A percentile compares a stretch with the other conserved stretches of the same genome.
These are phyloP conservation scores for Lepidium didymum DNA, from an alignment of 345 rosid genomes.

Conservation along the genomic window DNA sequence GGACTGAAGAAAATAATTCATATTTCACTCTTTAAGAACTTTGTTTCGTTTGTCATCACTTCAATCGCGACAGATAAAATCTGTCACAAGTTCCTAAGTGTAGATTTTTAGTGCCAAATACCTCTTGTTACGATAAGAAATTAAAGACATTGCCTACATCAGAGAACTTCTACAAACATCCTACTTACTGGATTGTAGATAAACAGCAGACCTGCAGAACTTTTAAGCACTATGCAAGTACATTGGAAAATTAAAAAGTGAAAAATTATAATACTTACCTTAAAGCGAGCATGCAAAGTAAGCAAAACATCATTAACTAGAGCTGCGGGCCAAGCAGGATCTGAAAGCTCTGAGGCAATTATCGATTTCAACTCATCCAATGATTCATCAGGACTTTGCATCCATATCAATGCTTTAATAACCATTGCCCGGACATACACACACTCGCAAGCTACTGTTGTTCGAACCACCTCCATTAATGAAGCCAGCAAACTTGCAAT, in stretches of 20 bases:
- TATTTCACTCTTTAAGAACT: background rate
- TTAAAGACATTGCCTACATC: background rate
- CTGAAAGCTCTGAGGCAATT: constrained; percentile 98
- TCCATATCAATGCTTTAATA: constrained; percentile 99
- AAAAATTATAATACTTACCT: constrained; percentile 40
- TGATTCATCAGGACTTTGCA: constrained; percentile 95
- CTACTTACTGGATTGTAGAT: background rate
- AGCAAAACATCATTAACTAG: constrained; percentile 90
- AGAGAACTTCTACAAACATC: background rate
- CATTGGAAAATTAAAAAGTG: background rate
- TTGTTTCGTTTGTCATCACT: background rate
- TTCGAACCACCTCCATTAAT: constrained; percentile 94
- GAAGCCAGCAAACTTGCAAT: constrained; percentile 89
- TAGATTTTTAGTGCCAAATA: background rate
- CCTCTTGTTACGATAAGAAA: background rate
- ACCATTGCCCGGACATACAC: constrained; percentile 98
- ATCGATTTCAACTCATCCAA: constrained; percentile 91
- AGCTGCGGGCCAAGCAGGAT: constrained; percentile 95
- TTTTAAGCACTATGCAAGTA: background rate
- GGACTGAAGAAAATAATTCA: constrained; percentile 1
- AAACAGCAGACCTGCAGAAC: background rate
- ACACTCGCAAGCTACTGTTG: constrained; percentile 99
- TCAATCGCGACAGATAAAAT: background rate
- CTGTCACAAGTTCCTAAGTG: background rate
- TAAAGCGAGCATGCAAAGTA: constrained; percentile 99